These are phyloP conservation scores for Barbatosphaeria neglecta DNA, from an alignment of 495 filamentous ascomycete genomes.

Conservation along the genomic window DNA sequence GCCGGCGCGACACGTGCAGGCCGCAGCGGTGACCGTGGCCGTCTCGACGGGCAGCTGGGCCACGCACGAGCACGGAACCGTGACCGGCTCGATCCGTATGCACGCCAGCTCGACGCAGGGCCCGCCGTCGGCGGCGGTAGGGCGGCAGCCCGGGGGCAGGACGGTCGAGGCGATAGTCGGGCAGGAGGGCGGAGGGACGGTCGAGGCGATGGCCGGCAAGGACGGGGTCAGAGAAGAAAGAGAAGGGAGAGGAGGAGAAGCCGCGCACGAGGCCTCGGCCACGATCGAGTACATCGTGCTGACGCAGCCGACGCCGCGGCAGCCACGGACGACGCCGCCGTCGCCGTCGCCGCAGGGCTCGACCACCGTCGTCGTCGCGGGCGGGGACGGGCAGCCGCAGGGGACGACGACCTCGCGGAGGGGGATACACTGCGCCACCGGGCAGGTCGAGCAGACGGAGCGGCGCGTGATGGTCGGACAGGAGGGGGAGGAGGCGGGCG, in stretches of 20 bases:
- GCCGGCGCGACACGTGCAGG: background rate
- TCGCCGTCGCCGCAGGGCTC: background rate
- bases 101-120: background rate
- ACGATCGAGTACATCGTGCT: background rate
- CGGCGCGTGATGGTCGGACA: background rate
- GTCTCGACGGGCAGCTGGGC: background rate
- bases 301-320: background rate
- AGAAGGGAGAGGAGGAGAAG: no score
- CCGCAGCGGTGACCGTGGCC: background rate
- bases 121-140: background rate
- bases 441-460: background rate
- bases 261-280: background rate
- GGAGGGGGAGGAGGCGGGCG: no score
- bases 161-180: background rate
- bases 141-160: background rate
- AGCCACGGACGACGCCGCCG: background rate
- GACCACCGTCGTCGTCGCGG: background rate
- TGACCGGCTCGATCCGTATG: background rate
- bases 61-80: background rate
- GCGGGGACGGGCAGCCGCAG: background rate
- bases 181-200: background rate
- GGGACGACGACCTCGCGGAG: background rate
- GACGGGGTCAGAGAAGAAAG: no score
- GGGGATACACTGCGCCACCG: background rate
- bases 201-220: background rate